Base-by-base conservation (phyloP, 108 stramenopile genomes). In the Stephanodiscus triporus region DNA sequence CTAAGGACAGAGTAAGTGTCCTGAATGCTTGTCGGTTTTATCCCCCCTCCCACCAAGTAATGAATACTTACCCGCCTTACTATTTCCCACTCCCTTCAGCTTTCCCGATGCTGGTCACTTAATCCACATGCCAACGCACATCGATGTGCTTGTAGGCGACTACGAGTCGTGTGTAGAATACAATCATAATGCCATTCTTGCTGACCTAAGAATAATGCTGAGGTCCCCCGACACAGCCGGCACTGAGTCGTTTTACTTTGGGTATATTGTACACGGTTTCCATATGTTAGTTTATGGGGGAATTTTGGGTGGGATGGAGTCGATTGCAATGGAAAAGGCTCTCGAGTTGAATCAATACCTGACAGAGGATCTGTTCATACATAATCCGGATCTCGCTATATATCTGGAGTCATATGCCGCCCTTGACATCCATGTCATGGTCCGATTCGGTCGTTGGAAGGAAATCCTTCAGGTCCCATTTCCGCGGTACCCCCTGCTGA, bases 361-460 rank as follows among this genome's bases (percentile, higher is more conserved):
- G 34, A 75, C 66, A 27, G 93, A 94, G 75, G 83, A 84, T 51
- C 57, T 89, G 48, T 94, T 94, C 65, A 63, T 81, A 26, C 76
- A 89, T 62, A 85, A 83, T 54, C 88, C 88, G 22, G 86, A 90
- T 59, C 73, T 94, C 69, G 76, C 88, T 26, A 76, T 85, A 6
- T 94, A 94, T 73, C 62, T 94, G 58, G 93, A 94, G 58, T 81
- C 89, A 2, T 94, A 94, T 68, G 78, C 89, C 17, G 91, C 93
- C 3, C 48, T 94, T 50, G 93, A 94, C 36, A 73, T 94, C 73
- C 91, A 94, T 66, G 69, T 91, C 26, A 68, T 94, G 88, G 84
- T 94, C 19, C 87, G 93, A 37, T 94, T 94, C 80, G 93, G 93
- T n/a, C 76, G 91, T 27, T 94, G 93, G 93, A 59, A 86, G 27